Base-by-base conservation (phyloP, 2,329 filamentous ascomycete species). In the Cryphonectria carpinicola region DNA sequence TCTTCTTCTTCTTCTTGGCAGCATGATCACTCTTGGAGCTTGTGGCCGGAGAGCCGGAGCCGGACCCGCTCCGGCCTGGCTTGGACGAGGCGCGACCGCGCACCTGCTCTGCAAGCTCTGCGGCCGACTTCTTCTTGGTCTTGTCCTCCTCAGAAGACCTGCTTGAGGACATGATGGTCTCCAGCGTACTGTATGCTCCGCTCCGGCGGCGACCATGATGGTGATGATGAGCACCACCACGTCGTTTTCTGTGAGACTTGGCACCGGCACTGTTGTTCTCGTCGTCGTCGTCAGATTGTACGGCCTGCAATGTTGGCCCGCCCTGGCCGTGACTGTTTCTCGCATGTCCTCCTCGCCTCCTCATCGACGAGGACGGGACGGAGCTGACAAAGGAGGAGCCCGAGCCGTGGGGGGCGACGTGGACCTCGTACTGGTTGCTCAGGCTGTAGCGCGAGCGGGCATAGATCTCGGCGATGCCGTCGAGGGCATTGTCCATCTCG, bases 141-240 rank as follows among this genome's bases (percentile, higher is more conserved):
- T 84, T 86, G 58, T 89, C 88, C 73, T 90, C 89, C 35, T 89
- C 88, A 0, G 88, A 90, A 1, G 88, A 90, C 37, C 88, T 84
- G 72, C 88, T 90, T 0, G 87, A 89, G 35, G 88, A 90, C 83
- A 90, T 90, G 76, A 91, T 91, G 0, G 89, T 91, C 75, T 91
- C 88, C 4, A 91, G 79, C 0, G 88, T 90, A 3, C 88, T 87
- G 77, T 90, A 88, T 6, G 89, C 89, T 35, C 82, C 82, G 71
- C 86, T 88, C 67, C 83, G 84, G 58, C 84, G 80, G 54, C 86
- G 81, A 1, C 79, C 80, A 13, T 39, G 37, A 39, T 39, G 37
- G 0, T 39, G 37, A 39, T 13, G 32, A 0, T 79, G 80, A 60
- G 81, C 81, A 32, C 84, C 25, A 28, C 84, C 54, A 14, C 54